A percentile compares a stretch with the other conserved stretches of the same genome.
These are phyloP conservation scores for Fraxinus xanthoxyloides DNA, from an alignment of 305 asterid species.

Conservation along the genomic window DNA sequence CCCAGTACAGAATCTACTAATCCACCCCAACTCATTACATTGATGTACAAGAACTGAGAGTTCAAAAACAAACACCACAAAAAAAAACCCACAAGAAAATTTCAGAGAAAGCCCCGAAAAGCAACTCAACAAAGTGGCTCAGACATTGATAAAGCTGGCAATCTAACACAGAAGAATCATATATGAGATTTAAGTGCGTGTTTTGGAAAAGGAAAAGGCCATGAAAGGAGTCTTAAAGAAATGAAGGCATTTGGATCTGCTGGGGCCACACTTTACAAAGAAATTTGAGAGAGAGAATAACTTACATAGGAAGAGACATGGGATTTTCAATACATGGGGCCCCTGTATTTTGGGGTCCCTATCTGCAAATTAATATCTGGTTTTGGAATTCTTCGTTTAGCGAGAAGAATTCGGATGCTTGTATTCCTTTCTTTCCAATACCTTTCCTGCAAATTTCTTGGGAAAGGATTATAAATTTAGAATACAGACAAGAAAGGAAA, in stretches of 20 bases:
- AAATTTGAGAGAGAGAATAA: slow-evolving; percentile 30
- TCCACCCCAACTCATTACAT: slow-evolving; percentile 6
- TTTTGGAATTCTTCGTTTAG: background rate
- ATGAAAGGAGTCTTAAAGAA: slow-evolving; percentile 40
- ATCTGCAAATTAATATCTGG: background rate
- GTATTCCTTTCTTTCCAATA: background rate
- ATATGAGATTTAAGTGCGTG: slow-evolving; percentile 9
- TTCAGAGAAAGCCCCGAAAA: slow-evolving; percentile 8
- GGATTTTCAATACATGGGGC: slow-evolving; percentile 61
- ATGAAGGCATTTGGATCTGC: slow-evolving; percentile 60
- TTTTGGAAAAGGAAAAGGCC: slow-evolving; percentile 29
- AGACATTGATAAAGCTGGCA: slow-evolving; percentile 33
- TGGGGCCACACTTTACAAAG: slow-evolving; percentile 57
- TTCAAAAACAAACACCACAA: slow-evolving; percentile 5
- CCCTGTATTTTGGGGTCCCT: slow-evolving; percentile 14
- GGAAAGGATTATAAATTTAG: background rate
- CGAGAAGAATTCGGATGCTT: background rate
- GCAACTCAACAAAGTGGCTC: slow-evolving; percentile 22
- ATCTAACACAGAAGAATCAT: slow-evolving; percentile 23
- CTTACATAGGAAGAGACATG: slow-evolving; percentile 59
- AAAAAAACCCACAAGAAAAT: slow-evolving; percentile 22
- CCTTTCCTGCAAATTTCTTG: background rate
- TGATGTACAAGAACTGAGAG: slow-evolving; percentile 11
- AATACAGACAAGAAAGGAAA: background rate
- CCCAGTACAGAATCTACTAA: slow-evolving; percentile 12